phyloP scores from a whole-genome alignment of 352 stramenopile species.

The Pythium brachiatum region DNA sequence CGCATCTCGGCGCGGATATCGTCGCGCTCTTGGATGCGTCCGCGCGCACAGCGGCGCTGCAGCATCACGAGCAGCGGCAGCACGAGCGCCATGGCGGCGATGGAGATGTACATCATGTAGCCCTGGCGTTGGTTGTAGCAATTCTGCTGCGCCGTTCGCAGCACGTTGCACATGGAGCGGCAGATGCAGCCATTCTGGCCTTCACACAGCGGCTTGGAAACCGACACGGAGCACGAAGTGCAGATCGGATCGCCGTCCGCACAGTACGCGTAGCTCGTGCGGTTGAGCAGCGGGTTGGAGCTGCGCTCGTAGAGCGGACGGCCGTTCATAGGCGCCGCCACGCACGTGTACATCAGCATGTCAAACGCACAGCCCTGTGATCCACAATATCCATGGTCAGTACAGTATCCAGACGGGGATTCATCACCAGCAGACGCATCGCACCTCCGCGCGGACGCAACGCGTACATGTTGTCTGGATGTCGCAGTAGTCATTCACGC shows the following conservation, averaged over 20 bases:
- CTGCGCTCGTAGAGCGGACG: constrained; percentile 17
- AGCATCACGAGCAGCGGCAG: constrained; percentile 16
- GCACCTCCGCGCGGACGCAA: constrained; percentile 36
- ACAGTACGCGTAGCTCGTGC: constrained; percentile 21
- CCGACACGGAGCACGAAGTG: not conserved
- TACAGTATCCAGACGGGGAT: too few species aligned
- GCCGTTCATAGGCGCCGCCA: constrained; percentile 3
- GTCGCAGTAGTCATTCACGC: constrained; percentile 36
- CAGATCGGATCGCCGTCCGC: constrained; percentile 11
- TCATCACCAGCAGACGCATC: too few species aligned
- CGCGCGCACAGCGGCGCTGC: constrained; percentile 8
- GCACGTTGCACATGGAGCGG: constrained; percentile 10
- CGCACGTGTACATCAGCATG: constrained; percentile 15
- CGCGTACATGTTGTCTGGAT: constrained; percentile 36
- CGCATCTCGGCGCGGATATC: constrained; percentile 10
- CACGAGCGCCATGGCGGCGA: constrained; percentile 15
- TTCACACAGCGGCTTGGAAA: constrained; percentile 11
- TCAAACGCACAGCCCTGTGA: constrained; percentile 24
- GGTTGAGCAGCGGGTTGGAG: constrained; percentile 21
- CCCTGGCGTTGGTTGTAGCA: constrained; percentile 16
- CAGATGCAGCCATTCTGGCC: constrained; percentile 22
- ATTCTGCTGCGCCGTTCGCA: constrained; percentile 9
- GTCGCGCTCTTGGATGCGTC: not conserved
- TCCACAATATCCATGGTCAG: too few species aligned
- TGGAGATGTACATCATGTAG: constrained; percentile 18